Base-by-base conservation (phyloP, 345 rosid species). In the Carallia pectinifolia region DNA sequence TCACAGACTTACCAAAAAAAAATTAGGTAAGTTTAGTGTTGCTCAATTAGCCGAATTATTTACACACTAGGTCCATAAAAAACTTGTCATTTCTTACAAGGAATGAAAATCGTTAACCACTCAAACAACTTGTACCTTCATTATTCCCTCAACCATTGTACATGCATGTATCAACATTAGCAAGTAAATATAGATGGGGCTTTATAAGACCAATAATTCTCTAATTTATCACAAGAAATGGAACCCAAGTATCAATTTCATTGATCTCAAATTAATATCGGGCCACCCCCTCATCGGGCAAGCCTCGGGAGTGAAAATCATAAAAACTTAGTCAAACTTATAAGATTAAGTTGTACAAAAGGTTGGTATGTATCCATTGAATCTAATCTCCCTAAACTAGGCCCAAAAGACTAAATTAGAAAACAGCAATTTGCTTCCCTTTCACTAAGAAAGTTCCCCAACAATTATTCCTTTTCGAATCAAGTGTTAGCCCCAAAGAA, bases 401-500 rank as follows among this genome's bases (percentile, higher is more conserved):
- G 61, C 56, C 64, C 33, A 6, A 62, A 29, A 54, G 10, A 34
- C 4, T 4, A 55, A 55, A 27, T 30, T 56, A 56, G 39, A 52
- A 6, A 44, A 30, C 34, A n/a, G 65, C 50, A 50, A 70, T 18
- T 12, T 12, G 16, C 50, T 48, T 36, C 27, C 33, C 52, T 48
- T 61, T 44, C 59, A n/a, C 36, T 65, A 29, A 40, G 30, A 40
- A 44, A 12, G 50, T 44, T n/a, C 34, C 16, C 7, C 23, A 13
- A 4, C 13, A 7, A 4, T 50, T 55, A 4, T 36, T 4, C 4
- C 17, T 12, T 54, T 50, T 30, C 7, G 31, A 16, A 62, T 69
- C 76, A 76, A 68, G 58, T 17, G 72, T 62, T 66, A 70, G 75
- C 71, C 76, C 81, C 73, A 68, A 84, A 73, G 73, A 81, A 74